A percentile compares a stretch with the other conserved stretches of the same genome.
phyloP scores from a whole-genome alignment of 495 filamentous ascomycete genomes.

The Niebla homalea region DNA sequence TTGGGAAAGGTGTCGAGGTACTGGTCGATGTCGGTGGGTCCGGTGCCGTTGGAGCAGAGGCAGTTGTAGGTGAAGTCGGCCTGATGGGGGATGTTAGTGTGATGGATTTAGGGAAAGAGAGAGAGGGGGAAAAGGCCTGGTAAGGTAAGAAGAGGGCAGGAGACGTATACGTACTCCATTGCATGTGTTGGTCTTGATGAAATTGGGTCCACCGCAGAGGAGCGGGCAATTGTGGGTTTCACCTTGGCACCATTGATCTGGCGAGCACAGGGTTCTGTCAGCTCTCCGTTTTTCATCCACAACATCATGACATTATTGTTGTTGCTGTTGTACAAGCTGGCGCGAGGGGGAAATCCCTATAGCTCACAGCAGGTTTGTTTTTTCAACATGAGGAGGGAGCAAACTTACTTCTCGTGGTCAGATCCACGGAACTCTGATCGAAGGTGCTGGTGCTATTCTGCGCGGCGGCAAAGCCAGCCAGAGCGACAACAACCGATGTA shows the following conservation, averaged over 20 bases:
- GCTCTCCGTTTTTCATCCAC: not conserved
- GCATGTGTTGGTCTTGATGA: constrained; percentile 28
- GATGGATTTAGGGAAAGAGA: constrained; percentile 1
- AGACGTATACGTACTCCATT: constrained; percentile 31
- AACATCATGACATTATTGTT: too few species aligned
- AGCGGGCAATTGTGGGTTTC: constrained; percentile 34
- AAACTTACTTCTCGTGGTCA: constrained; percentile 8
- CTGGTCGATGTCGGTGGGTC: constrained; percentile 33
- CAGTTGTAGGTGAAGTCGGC: constrained; percentile 38
- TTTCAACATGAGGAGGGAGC: too few species aligned
- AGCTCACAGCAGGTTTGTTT: too few species aligned
- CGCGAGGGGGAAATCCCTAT: too few species aligned
- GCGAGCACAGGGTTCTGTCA: constrained; percentile 9
- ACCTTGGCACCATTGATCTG: constrained; percentile 34
- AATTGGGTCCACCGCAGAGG: constrained; percentile 28
- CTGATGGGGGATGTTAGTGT: constrained; percentile 18
- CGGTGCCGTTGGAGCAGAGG: constrained; percentile 37
- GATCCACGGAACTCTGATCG: constrained; percentile 11
- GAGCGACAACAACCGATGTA: not conserved
- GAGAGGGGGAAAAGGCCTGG: too few species aligned
- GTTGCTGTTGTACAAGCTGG: too few species aligned
- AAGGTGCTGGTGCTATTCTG: constrained; percentile 8
- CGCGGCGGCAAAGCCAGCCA: constrained; percentile 13
- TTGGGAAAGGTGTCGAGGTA: constrained; percentile 45
- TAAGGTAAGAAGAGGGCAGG: too few species aligned